Conservation (phyloP, 768 basidiomycete genomes). For the Daedaleopsis sinensis region DNA sequence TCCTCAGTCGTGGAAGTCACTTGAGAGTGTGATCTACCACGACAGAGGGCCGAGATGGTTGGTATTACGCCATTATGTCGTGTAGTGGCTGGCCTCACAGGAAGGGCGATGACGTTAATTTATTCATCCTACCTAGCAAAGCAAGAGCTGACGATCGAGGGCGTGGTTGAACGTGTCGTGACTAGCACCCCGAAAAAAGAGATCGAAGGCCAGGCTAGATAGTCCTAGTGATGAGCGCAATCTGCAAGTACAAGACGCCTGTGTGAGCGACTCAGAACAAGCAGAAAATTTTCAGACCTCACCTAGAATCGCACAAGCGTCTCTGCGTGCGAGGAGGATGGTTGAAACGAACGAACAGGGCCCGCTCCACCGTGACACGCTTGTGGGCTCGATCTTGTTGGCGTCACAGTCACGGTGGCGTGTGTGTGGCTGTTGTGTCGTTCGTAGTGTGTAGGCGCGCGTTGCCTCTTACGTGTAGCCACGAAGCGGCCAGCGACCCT, state of each 20-base stretch:
- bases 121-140: background rate
- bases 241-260: background rate
- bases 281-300: too few species aligned
- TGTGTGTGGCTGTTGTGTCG: constrained; percentile 3
- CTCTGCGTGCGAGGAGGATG: background rate
- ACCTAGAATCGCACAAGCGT: background rate
- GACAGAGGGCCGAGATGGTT: background rate
- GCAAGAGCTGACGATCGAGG: background rate
- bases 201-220: background rate
- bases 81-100: background rate
- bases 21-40: background rate
- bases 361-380: constrained; percentile 12
- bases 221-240: background rate
- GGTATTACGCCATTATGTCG: background rate
- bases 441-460: background rate
- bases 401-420: constrained; percentile 16
- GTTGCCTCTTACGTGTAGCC: background rate
- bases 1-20: background rate
- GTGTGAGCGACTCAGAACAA: background rate
- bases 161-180: background rate
- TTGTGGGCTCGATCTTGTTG: background rate
- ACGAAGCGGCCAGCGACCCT: background rate
- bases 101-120: background rate
- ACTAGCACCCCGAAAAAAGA: background rate
- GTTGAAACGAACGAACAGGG: constrained; percentile 5